Percentiles rank a stretch among this genome's conserved stretches.
Conservation (phyloP, 805 yeast genomes). For the Komagataella mondaviorum region DNA sequence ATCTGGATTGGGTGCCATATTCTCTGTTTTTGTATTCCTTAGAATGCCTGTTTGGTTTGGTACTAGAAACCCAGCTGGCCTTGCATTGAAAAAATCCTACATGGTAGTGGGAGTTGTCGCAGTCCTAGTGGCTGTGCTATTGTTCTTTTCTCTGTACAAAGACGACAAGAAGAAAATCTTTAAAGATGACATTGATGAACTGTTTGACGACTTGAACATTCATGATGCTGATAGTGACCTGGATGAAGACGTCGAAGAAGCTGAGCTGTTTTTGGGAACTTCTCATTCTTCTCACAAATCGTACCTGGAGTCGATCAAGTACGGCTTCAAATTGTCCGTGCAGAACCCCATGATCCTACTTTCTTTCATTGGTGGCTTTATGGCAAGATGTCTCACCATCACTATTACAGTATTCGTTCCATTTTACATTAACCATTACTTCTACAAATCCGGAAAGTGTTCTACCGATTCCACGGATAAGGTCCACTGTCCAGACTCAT, state of each 20-base stretch:
- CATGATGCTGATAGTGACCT: slow-evolving; percentile 15
- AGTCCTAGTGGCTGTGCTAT: slow-evolving; percentile 20
- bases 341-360: slow-evolving; percentile 32
- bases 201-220: slow-evolving; percentile 16
- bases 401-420: slow-evolving; percentile 50
- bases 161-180: slow-evolving; percentile 19
- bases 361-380: slow-evolving; percentile 49
- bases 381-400: slow-evolving; percentile 52
- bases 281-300: slow-evolving; percentile 7
- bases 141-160: slow-evolving; percentile 32
- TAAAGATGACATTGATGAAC: slow-evolving; percentile 16
- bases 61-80: slow-evolving; percentile 21
- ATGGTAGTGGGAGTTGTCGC: slow-evolving; percentile 30
- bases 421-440: slow-evolving; percentile 44
- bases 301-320: slow-evolving; percentile 26
- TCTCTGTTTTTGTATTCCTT: slow-evolving; percentile 40
- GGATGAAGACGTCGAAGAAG: slow-evolving; percentile 6
- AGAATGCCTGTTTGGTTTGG: slow-evolving; percentile 43
- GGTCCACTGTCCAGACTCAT: slow-evolving; percentile 46
- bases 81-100: slow-evolving; percentile 35
- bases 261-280: slow-evolving; percentile 6
- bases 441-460: slow-evolving; percentile 36
- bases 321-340: slow-evolving; percentile 34
- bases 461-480: slow-evolving; percentile 16
- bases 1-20: slow-evolving; percentile 57